phyloP scores from a whole-genome alignment of 805 yeast genomes.

The Huiozyma sinensis region DNA sequence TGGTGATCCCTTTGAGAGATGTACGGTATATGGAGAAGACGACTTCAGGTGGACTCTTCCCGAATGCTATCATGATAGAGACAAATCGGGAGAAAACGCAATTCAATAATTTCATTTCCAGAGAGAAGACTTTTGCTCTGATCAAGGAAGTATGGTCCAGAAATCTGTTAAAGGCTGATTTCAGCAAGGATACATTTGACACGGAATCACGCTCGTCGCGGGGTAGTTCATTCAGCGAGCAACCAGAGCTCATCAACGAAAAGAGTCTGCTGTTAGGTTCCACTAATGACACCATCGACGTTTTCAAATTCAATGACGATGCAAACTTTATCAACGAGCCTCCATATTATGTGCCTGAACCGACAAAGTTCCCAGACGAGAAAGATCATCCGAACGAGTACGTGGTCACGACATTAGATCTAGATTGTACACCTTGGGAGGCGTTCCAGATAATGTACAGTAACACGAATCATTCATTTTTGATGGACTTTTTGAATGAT shows the following conservation, averaged over 20 bases:
- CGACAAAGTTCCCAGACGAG: slow-evolving; percentile 36
- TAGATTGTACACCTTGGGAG: slow-evolving; percentile 59
- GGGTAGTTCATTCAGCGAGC: background rate
- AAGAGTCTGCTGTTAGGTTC: background rate
- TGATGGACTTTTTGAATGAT: slow-evolving; percentile 32
- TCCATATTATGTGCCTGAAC: slow-evolving; percentile 52
- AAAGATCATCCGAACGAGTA: slow-evolving; percentile 37
- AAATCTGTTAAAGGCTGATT: slow-evolving; percentile 10
- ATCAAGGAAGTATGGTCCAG: slow-evolving; percentile 62
- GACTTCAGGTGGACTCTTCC: slow-evolving; percentile 79
- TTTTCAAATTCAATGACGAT: slow-evolving; percentile 27
- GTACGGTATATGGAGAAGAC: slow-evolving; percentile 58
- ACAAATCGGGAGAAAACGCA: slow-evolving; percentile 55
- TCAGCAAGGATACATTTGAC: background rate
- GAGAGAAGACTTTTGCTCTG: slow-evolving; percentile 68
- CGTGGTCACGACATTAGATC: slow-evolving; percentile 31
- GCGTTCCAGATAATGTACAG: slow-evolving; percentile 68
- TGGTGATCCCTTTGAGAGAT: slow-evolving; percentile 62
- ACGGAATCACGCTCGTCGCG: background rate
- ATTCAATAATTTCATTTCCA: slow-evolving; percentile 78
- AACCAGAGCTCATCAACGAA: background rate
- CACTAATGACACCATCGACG: background rate
- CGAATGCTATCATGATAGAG: slow-evolving; percentile 74
- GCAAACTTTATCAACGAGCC: slow-evolving; percentile 46
- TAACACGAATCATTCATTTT: slow-evolving; percentile 34